A percentile compares a stretch with the other conserved stretches of the same genome.
These are phyloP conservation scores for Athelia sp. DNA, from an alignment of 1,284 basidiomycete genomes.

Conservation along the genomic window DNA sequence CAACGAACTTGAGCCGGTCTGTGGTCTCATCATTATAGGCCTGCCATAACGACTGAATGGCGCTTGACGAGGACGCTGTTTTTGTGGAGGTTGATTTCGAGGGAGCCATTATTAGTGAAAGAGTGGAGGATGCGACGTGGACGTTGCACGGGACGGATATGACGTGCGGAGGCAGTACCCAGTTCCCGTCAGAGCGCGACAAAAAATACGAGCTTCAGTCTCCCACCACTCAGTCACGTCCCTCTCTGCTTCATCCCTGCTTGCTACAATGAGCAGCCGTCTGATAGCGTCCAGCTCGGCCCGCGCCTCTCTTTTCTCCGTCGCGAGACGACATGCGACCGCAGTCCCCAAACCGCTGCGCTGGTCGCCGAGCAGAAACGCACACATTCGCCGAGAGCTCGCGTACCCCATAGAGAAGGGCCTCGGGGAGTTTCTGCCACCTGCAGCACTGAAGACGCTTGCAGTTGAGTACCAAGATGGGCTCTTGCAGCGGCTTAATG, in stretches of 20 bases:
- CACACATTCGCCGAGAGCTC: conserved; percentile 55
- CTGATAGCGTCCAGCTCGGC: not conserved
- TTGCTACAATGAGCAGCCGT: not conserved
- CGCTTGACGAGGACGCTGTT: conserved; percentile 27
- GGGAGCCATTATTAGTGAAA: conserved; percentile 21
- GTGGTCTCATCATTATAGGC: conserved; percentile 80
- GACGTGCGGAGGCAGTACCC: not conserved
- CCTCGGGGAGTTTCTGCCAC: conserved; percentile 70
- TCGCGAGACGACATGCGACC: not conserved
- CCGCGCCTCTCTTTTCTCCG: not conserved
- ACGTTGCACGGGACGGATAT: not conserved
- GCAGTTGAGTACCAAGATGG: conserved; percentile 82
- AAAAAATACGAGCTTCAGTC: conserved; percentile 1
- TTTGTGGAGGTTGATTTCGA: conserved; percentile 31
- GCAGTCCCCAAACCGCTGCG: conserved; percentile 2
- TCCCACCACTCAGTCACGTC: not conserved
- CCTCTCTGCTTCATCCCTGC: not conserved
- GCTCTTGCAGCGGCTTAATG: conserved; percentile 68
- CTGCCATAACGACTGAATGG: conserved; percentile 63
- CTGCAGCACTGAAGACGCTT: conserved; percentile 59
- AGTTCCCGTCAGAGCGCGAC: not conserved
- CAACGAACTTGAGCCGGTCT: conserved; percentile 87
- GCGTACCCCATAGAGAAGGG: conserved; percentile 67
- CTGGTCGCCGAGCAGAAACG: conserved; percentile 26
- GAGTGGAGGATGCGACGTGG: conserved; percentile 18